A percentile compares a stretch with the other conserved stretches of the same genome.
phyloP scores from a whole-genome alignment of 2,329 filamentous ascomycete species.

The Tolypocladium inflatum region DNA sequence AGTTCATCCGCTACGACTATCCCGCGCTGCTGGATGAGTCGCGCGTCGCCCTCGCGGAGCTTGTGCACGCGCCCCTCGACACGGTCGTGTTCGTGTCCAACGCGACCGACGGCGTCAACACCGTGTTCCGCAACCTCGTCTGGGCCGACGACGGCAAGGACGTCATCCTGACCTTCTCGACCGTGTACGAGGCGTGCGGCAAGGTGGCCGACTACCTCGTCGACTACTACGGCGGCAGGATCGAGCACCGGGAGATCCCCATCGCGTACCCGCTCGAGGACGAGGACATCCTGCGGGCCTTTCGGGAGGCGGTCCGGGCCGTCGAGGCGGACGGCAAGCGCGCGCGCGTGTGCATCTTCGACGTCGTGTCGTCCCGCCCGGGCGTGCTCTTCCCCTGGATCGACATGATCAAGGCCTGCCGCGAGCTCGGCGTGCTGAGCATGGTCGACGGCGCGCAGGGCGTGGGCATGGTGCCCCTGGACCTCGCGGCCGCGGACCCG shows the following conservation, averaged over 20 bases:
- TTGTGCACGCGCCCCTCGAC: conserved; percentile 56
- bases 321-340: conserved; percentile 47
- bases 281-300: conserved; percentile 50
- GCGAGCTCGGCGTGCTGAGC: conserved; percentile 57
- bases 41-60: conserved; percentile 55
- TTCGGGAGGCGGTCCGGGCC: conserved; percentile 47
- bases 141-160: conserved; percentile 65
- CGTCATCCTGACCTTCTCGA: conserved; percentile 69
- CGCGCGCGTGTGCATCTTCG: conserved; percentile 59
- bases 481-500: conserved; percentile 57
- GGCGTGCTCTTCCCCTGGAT: conserved; percentile 76
- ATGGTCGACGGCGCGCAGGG: conserved; percentile 80
- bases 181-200: conserved; percentile 69
- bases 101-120: conserved; percentile 70
- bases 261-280: conserved; percentile 64
- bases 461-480: conserved; percentile 66
- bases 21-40: conserved; percentile 54
- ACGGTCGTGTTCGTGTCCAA: conserved; percentile 73
- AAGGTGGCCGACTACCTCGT: conserved; percentile 61
- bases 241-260: conserved; percentile 43
- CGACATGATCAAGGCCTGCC: conserved; percentile 52
- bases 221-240: conserved; percentile 48
- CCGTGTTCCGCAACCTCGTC: conserved; percentile 63
- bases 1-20: conserved; percentile 64
- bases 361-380: conserved; percentile 70